Percentiles rank a stretch among this genome's conserved stretches.
Conservation (phyloP, 225 moss, liverwort and hornwort genomes). For the Marchantia paleacea region DNA sequence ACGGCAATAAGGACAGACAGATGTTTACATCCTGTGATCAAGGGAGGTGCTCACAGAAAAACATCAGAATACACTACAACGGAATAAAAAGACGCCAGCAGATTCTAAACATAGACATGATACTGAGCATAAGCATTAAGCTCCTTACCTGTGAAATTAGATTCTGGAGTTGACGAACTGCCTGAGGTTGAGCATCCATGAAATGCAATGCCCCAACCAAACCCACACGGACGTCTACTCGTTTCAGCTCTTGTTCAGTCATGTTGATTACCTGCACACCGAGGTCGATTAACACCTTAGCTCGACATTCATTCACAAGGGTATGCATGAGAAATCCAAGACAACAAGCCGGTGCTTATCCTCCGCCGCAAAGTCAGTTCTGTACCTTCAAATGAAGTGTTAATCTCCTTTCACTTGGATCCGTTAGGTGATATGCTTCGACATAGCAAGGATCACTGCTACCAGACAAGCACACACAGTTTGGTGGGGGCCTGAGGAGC, state of each 20-base stretch:
- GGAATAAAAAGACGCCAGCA: not conserved
- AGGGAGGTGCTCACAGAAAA: not conserved
- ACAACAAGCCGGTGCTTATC: not conserved
- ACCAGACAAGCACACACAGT: conserved; percentile 67
- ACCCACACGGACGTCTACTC: conserved; percentile 89
- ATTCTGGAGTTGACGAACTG: conserved; percentile 91
- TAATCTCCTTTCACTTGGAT: conserved; percentile 80
- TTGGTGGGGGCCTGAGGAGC: conserved; percentile 69
- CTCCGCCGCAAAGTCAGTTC: not conserved
- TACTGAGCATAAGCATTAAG: not conserved
- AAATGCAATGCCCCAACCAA: conserved; percentile 82
- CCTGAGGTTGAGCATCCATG: conserved; percentile 96
- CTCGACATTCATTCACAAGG: not conserved
- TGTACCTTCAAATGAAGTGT: conserved; percentile 92
- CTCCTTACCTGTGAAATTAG: conserved; percentile 73
- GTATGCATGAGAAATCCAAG: not conserved
- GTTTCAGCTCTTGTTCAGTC: conserved; percentile 93
- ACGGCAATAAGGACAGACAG: too few relatives aligned
- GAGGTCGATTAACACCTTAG: not conserved
- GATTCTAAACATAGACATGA: not conserved
- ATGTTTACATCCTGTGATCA: too few relatives aligned
- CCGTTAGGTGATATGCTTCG: conserved; percentile 96
- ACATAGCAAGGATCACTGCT: conserved; percentile 99
- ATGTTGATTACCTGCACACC: conserved; percentile 79
- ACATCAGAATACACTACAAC: not conserved